Base-by-base conservation (phyloP, 768 basidiomycete species). In the Lactarius akahatsu region DNA sequence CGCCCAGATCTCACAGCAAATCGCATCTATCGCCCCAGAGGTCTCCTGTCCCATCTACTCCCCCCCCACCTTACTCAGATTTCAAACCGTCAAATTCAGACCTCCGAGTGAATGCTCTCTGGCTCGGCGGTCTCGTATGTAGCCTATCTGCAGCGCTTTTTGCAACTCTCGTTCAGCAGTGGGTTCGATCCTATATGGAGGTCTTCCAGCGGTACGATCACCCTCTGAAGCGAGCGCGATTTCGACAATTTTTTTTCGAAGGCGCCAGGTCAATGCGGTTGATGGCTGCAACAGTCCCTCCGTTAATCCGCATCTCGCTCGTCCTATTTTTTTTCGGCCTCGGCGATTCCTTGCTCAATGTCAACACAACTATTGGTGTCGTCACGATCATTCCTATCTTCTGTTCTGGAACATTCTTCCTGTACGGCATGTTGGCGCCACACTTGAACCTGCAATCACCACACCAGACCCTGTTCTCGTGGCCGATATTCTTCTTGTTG, bases 101-200 rank as follows among this genome's bases (percentile, higher is more conserved):
- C 0, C 32, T 7, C 38, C 64, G 2, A n/a, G 23, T 65, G 64
- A 59, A 13, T 50, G 0, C 9, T 65, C 1, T 9, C 8, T 32
- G 32, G 32, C 32, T 32, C 8, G 8, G 7, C 8, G 47, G 54
- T 16, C 59, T 65, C 18, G 4, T 45, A 13, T 57, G 4, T 55
- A 65, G 64, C 30, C 52, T 65, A 16, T 56, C 32, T 40, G 59
- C 59, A 0, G 59, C 54, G 2, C 34, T 61, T 23, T 16, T 56
- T 8, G 59, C 64, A 23, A 47, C 54, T 0, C 64, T 61, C 34
- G 34, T 65, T 16, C 64, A 61, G 8, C 64, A 61, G 28, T 57
- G 59, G 64, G 20, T 20, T 3, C 43, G 54, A 26, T 40, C 11
- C 6, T 54, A 65, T 55, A 45, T 61, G 59, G n/a, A 18, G 15